Evolutionary conservation across 2,329 filamentous ascomycete genomes (phyloP).

Genomic region (Zarea fungicola): DNA sequence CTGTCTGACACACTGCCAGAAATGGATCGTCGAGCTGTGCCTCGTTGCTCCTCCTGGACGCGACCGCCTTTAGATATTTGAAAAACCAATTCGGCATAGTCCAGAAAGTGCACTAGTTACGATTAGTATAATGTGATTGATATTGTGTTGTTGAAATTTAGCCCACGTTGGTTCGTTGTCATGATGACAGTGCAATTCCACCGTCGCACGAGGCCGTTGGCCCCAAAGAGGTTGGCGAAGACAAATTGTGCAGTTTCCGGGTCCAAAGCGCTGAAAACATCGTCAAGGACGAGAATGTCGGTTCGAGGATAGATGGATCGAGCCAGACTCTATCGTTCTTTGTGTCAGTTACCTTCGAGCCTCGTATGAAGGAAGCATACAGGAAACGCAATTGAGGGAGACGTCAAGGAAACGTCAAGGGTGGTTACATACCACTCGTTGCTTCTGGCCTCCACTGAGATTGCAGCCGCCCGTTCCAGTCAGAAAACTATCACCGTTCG

Average conservation of each 20-base stretch:
- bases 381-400: neutral
- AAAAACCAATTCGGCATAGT: neutral
- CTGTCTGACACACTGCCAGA: neutral
- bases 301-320: neutral
- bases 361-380: neutral
- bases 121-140: neutral
- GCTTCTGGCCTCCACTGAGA: neutral
- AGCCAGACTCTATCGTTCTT: constrained; percentile 1
- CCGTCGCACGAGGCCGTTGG: neutral
- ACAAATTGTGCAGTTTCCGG: neutral
- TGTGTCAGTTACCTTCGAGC: neutral
- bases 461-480: neutral
- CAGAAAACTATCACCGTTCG: neutral
- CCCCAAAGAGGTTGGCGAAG: neutral
- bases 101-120: neutral
- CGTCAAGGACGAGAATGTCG: constrained; percentile 1
- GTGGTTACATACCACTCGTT: neutral
- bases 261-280: constrained; percentile 6
- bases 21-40: neutral
- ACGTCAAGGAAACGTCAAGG: neutral
- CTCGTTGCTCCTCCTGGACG: neutral
- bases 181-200: constrained; percentile 3
- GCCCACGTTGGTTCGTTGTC: constrained; percentile 7
- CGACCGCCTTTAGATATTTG: neutral
- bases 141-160: neutral